Base-by-base conservation (phyloP, 495 filamentous ascomycete genomes). In the Penicillium egyptiacum region DNA sequence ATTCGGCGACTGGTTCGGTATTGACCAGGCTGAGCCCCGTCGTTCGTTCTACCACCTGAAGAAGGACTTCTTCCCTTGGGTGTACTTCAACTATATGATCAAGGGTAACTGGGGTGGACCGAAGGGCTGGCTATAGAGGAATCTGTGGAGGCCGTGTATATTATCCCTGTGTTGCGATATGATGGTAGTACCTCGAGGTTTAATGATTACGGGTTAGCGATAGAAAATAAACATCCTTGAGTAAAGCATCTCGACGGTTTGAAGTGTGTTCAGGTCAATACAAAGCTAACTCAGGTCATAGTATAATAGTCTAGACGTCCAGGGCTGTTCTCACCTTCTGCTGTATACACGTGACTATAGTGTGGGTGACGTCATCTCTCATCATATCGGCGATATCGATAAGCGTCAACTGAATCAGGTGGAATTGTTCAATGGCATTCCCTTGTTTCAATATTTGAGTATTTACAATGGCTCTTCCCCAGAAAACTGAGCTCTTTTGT, bases 31-130 rank as follows among this genome's bases (percentile, higher is more conserved):
- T 12, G 65, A 57, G 14, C 85, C 86, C 0, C 75, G 79, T 5
- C 70, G 79, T 9, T 60, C 76, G 10, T 89, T 83, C 67, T 89
- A 86, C 48, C 71, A 87, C 53, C 54, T 89, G 49, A 89, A 89
- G 78, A 89, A 87, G 74, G 79, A 87, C 62, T 85, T 89, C 61
- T 89, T 89, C 76, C 84, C 84, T 0, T 86, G 83, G 83, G 84
- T 86, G 45, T 86, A 85, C 62, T 75, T 72, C 17, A 72, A 80
- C 14, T 75, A 71, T 9, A 82, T 85, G 81, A 75, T 86, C 11
- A 84, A 82, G 67, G 83, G 83, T 4, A 79, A 73, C n/a, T 86
- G 83, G 83, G 81, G 73, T 20, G 83, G 83, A 26, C 80, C 83
- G 8, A 83, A 82, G 66, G 83, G 83, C 5, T 85, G 72, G 69